A percentile compares a stretch with the other conserved stretches of the same genome.
These are phyloP conservation scores for Metrosideros polymorpha DNA, from an alignment of 441 rosid genomes.

Conservation along the genomic window DNA sequence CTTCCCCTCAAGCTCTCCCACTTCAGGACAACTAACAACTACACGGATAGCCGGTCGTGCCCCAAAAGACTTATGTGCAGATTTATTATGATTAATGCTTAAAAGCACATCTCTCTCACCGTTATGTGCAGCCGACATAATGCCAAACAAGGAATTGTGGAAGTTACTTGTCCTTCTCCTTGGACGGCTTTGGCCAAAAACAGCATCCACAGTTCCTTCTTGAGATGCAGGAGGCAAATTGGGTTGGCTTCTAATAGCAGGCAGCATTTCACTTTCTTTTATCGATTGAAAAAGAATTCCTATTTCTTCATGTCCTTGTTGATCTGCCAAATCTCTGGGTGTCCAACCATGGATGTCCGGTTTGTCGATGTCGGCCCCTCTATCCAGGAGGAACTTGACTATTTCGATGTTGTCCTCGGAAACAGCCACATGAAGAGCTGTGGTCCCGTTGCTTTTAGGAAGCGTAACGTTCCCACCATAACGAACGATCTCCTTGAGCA, in stretches of 20 bases:
- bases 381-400: conserved; percentile 2
- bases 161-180: not conserved
- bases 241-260: not conserved
- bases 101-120: not conserved
- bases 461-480: conserved; percentile 1
- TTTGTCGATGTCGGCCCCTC: not conserved
- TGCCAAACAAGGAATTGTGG: conserved; percentile 6
- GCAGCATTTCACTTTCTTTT: not conserved
- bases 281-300: not conserved
- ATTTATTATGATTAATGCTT: not conserved
- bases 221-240: not conserved
- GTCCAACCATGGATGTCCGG: conserved; percentile 9
- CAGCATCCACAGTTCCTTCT: not conserved
- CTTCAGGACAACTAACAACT: conserved; percentile 1
- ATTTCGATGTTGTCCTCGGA: conserved; percentile 4
- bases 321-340: conserved; percentile 9
- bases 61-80: not conserved
- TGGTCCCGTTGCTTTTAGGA: not conserved
- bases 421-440: conserved; percentile 10
- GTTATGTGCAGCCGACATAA: not conserved
- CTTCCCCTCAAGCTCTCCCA: not conserved
- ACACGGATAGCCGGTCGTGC: not conserved
- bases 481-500: conserved; percentile 1
- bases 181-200: not conserved
- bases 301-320: conserved; percentile 10